These are phyloP conservation scores for Entelexis sorbosivorans DNA, from an alignment of 1,139 yeast genomes.

Conservation along the genomic window DNA sequence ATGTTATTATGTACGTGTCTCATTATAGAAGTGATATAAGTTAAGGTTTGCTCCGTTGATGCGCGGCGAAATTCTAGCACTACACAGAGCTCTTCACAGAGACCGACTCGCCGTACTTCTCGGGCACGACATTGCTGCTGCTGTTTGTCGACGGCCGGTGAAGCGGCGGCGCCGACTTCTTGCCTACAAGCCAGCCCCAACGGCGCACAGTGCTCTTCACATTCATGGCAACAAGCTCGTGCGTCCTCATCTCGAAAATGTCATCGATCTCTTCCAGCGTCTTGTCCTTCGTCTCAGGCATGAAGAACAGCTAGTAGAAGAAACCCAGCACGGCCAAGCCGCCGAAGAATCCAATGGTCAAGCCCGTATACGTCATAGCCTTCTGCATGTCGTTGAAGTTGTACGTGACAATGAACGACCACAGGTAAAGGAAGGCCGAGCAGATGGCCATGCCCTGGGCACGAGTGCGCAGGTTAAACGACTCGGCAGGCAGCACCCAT, in stretches of 20 bases:
- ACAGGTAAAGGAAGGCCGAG: slow-evolving; percentile 44
- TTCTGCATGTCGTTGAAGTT: slow-evolving; percentile 45
- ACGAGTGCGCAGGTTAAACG: slow-evolving; percentile 43
- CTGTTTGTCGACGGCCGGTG: slow-evolving; percentile 1
- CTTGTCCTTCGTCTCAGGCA: slow-evolving; percentile 48
- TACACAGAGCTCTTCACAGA: not conserved
- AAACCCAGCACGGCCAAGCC: slow-evolving; percentile 50
- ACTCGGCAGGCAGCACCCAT: slow-evolving; percentile 50
- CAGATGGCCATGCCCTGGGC: slow-evolving; percentile 45
- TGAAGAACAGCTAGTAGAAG: slow-evolving; percentile 40
- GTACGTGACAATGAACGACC: slow-evolving; percentile 53
- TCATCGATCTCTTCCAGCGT: slow-evolving; percentile 53
- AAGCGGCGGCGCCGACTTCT: slow-evolving; percentile 4
- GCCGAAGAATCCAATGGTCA: slow-evolving; percentile 52
- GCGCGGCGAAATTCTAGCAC: too few species aligned
- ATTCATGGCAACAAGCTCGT: slow-evolving; percentile 23
- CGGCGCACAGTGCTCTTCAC: slow-evolving; percentile 15
- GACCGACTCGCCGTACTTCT: not conserved
- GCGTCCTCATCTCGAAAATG: slow-evolving; percentile 28
- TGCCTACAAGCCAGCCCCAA: slow-evolving; percentile 14
- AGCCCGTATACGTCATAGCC: slow-evolving; percentile 49
- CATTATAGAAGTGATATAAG: not conserved
- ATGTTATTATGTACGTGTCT: not conserved
- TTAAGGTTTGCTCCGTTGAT: too few species aligned
- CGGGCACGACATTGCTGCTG: not conserved